Evolutionary conservation across 169 alveolate species (phyloP).

Genomic region (Cryptosporidium bovis): DNA sequence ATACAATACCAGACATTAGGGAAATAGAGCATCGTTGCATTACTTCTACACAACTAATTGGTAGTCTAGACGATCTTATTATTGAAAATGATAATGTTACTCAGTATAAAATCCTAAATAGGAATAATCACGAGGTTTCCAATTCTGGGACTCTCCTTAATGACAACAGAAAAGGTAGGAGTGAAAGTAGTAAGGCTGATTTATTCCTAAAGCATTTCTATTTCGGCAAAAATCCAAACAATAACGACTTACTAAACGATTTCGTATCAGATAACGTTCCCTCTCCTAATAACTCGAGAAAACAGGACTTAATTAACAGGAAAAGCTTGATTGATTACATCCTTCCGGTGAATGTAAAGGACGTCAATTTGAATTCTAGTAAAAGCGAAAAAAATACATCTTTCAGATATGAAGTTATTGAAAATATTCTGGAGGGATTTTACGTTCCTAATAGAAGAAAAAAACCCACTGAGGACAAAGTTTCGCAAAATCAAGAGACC

Average conservation of each 20-base stretch:
- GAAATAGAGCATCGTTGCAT: conserved; percentile 81
- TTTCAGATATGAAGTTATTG: conserved; percentile 53
- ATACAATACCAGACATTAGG: conserved; percentile 78
- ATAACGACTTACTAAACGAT: background rate
- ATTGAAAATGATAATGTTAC: conserved; percentile 17
- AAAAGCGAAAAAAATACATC: conserved; percentile 29
- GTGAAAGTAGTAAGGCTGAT: conserved; percentile 44
- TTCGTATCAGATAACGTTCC: background rate
- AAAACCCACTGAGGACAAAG: background rate
- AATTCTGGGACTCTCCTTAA: background rate
- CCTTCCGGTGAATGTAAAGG: conserved; percentile 47
- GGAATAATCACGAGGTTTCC: conserved; percentile 6
- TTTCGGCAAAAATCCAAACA: conserved; percentile 43
- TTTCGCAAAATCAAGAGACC: too few relatives aligned
- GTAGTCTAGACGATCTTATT: conserved; percentile 39
- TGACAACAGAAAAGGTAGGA: background rate
- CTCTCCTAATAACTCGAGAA: background rate
- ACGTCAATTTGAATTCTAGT: conserved; percentile 4
- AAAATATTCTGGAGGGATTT: conserved; percentile 49
- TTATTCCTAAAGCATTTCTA: conserved; percentile 51
- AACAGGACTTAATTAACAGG: background rate
- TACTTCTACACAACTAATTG: conserved; percentile 77
- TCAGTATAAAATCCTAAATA: conserved; percentile 28
- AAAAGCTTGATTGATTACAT: conserved; percentile 48
- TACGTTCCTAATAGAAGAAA: conserved; percentile 18